These are phyloP conservation scores for Withania somnifera DNA, from an alignment of 305 asterid species.

Conservation along the genomic window DNA sequence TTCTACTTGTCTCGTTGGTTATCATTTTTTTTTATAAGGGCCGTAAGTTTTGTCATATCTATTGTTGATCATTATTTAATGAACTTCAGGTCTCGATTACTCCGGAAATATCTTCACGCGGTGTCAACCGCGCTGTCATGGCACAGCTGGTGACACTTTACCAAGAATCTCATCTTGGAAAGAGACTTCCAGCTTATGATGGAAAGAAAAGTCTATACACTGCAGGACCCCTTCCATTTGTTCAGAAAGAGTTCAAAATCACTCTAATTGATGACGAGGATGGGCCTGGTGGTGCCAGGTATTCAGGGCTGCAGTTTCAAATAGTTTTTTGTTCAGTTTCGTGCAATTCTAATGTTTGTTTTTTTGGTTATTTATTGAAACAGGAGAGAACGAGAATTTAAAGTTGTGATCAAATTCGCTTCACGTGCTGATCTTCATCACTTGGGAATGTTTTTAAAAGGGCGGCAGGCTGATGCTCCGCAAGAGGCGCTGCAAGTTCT, in stretches of 20 bases:
- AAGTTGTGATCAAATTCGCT: constrained; percentile 78
- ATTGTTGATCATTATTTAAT: background rate
- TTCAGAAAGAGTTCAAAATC: constrained; percentile 56
- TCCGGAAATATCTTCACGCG: constrained; percentile 74
- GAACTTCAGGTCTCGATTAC: constrained; percentile 52
- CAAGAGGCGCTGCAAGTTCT: constrained; percentile 94
- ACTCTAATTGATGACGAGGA: constrained; percentile 73
- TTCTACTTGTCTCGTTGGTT: background rate
- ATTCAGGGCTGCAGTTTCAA: background rate
- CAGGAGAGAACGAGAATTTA: constrained; percentile 84
- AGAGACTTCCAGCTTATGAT: constrained; percentile 86
- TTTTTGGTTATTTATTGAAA: constrained; percentile 4
- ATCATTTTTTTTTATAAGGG: background rate
- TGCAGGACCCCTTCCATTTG: constrained; percentile 92
- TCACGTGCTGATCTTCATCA: constrained; percentile 96
- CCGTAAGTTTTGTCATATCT: background rate
- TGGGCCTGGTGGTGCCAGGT: constrained; percentile 57
- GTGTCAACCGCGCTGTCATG: constrained; percentile 84
- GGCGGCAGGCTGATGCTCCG: constrained; percentile 92
- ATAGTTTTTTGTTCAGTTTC: background rate
- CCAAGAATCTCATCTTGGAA: constrained; percentile 70
- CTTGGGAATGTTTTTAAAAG: constrained; percentile 78
- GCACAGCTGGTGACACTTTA: constrained; percentile 54
- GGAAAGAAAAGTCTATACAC: constrained; percentile 91
- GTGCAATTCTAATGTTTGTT: background rate